Conservation (phyloP, 495 filamentous ascomycete species). For the Hypomontagnella submonticulosa region DNA sequence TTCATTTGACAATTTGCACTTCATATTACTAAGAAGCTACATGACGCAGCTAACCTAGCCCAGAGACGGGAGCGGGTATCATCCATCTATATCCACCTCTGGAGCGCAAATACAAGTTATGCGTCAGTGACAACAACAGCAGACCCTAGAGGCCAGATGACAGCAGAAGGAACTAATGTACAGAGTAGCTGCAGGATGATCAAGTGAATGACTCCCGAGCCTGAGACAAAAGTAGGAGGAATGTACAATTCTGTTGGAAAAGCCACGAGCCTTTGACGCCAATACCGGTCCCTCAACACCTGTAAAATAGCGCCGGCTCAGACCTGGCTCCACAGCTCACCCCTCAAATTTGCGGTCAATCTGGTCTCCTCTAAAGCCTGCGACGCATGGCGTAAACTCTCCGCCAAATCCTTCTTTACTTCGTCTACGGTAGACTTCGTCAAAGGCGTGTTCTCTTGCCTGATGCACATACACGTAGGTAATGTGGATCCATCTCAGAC, state of each 20-base stretch:
- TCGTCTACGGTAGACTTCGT: slow-evolving; percentile 21
- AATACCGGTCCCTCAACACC: slow-evolving; percentile 26
- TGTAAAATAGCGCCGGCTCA: slow-evolving; percentile 28
- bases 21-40: slow-evolving; percentile 41
- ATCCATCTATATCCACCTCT: slow-evolving; percentile 18
- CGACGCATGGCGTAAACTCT: slow-evolving; percentile 22
- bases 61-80: slow-evolving; percentile 33
- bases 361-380: slow-evolving; percentile 36
- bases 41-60: slow-evolving; percentile 33
- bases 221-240: slow-evolving; percentile 29
- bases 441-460: slow-evolving; percentile 6
- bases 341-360: slow-evolving; percentile 39
- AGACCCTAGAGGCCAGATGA: slow-evolving; percentile 32
- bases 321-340: slow-evolving; percentile 21
- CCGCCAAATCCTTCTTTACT: slow-evolving; percentile 11
- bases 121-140: slow-evolving; percentile 8
- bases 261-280: slow-evolving; percentile 36
- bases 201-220: slow-evolving; percentile 40
- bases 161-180: slow-evolving; percentile 41
- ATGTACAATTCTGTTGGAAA: slow-evolving; percentile 22
- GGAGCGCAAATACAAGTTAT: slow-evolving; percentile 26
- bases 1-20: slow-evolving; percentile 27
- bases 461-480: slow-evolving; percentile 2
- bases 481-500: not conserved
- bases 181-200: slow-evolving; percentile 25